Percentiles rank a stretch among this genome's conserved stretches.
These are phyloP conservation scores for Fraxinus platypoda DNA, from an alignment of 305 asterid genomes.

Conservation along the genomic window DNA sequence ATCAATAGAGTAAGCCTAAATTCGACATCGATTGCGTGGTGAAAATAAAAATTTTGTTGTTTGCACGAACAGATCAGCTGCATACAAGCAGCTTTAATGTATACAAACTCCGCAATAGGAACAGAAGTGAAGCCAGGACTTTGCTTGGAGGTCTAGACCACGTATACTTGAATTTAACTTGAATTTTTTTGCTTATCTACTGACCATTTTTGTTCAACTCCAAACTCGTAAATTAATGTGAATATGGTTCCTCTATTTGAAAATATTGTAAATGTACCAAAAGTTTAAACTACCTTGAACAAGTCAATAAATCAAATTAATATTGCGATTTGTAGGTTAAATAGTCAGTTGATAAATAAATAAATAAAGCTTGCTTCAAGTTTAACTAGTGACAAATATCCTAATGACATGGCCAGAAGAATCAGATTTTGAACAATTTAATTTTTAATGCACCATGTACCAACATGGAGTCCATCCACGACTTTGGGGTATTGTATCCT, in stretches of 20 bases:
- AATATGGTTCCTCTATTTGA: background rate
- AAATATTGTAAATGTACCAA: conserved; percentile 2
- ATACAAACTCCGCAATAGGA: background rate
- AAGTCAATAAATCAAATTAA: background rate
- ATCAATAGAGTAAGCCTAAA: background rate
- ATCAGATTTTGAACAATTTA: conserved; percentile 1
- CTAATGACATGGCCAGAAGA: background rate
- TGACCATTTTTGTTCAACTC: background rate
- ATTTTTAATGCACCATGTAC: background rate
- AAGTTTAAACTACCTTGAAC: conserved; percentile 5
- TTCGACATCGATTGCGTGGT: background rate
- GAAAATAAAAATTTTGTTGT: background rate
- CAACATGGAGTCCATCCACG: background rate
- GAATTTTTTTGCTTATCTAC: background rate
- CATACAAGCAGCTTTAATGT: background rate
- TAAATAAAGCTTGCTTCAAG: background rate
- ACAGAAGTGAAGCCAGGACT: background rate
- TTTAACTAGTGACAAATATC: background rate
- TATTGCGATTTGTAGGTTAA: background rate
- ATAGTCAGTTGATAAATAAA: background rate
- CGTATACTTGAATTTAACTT: background rate
- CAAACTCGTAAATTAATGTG: background rate
- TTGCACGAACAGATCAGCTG: background rate
- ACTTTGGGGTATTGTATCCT: background rate
- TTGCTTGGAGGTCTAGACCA: background rate